phyloP scores from a whole-genome alignment of 164 flowering plant species.

The Stephania japonica region DNA sequence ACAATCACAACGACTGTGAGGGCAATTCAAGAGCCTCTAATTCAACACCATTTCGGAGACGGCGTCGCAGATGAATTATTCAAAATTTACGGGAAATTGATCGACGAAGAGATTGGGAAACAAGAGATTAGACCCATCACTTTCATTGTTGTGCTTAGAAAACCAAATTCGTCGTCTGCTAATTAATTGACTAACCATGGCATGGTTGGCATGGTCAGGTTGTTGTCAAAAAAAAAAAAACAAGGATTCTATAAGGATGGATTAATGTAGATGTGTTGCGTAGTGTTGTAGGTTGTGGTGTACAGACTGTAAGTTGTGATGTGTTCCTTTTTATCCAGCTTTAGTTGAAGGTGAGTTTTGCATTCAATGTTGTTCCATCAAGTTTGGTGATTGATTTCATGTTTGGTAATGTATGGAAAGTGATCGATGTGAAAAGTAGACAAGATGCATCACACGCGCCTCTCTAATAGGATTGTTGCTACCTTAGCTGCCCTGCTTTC shows the following conservation, averaged over 20 bases:
- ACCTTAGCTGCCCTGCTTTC: too few relatives aligned
- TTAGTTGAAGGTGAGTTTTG: not conserved
- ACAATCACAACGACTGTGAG: slow-evolving; percentile 57
- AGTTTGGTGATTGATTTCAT: not conserved
- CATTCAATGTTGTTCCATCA: not conserved
- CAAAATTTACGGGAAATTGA: slow-evolving; percentile 40
- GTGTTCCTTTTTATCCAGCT: not conserved
- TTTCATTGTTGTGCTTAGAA: slow-evolving; percentile 45
- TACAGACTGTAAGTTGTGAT: not conserved
- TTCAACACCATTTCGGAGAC: slow-evolving; percentile 63
- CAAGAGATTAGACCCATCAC: slow-evolving; percentile 48
- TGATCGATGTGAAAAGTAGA: not conserved
- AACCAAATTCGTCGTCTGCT: slow-evolving; percentile 3
- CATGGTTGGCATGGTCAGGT: too few relatives aligned
- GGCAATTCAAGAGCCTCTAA: slow-evolving; percentile 72
- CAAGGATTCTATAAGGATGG: not conserved
- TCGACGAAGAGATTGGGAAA: slow-evolving; percentile 58
- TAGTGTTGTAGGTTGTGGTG: not conserved
- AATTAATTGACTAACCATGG: not conserved
- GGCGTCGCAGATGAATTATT: slow-evolving; percentile 54
- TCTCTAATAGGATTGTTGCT: not conserved
- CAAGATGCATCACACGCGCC: not conserved
- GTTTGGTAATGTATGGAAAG: not conserved
- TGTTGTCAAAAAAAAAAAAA: not conserved
- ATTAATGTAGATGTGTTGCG: not conserved